phyloP scores from a whole-genome alignment of 2,329 filamentous ascomycete species.

The Trichophyton rubrum region DNA sequence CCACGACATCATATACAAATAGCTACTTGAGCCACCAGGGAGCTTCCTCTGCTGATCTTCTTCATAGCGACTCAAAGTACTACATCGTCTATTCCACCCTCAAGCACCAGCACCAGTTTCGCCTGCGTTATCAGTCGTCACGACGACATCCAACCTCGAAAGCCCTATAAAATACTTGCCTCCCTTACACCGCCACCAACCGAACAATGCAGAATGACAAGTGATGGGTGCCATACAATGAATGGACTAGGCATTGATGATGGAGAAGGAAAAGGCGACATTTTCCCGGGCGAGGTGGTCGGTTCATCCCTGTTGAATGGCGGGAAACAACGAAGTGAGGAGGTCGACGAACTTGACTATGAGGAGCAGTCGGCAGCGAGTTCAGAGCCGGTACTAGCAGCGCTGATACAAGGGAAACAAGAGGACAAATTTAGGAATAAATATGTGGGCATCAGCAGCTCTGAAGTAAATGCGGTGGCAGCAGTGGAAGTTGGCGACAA shows the following conservation, averaged over 20 bases:
- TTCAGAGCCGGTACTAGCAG: neutral
- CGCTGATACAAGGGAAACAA: neutral
- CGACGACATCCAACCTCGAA: too few species aligned
- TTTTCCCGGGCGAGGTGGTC: neutral
- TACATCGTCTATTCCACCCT: neutral
- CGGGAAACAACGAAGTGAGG: neutral
- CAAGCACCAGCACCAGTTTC: neutral
- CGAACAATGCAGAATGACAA: neutral
- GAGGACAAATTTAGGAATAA: neutral
- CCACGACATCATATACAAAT: neutral
- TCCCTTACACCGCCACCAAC: neutral
- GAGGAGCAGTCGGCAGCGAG: neutral
- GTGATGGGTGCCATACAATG: neutral
- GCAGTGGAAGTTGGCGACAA: neutral
- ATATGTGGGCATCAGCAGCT: neutral
- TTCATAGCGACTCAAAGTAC: neutral
- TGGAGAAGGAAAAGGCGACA: neutral
- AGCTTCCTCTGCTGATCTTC: neutral
- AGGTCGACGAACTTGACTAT: neutral
- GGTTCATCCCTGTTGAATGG: neutral
- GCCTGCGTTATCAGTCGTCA: neutral
- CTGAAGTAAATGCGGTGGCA: neutral
- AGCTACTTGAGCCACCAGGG: neutral
- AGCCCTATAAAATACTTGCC: too few species aligned
- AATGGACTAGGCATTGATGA: neutral